Evolutionary conservation across 2,329 filamentous ascomycete species (phyloP).

Genomic region (Fusarium graminum): DNA sequence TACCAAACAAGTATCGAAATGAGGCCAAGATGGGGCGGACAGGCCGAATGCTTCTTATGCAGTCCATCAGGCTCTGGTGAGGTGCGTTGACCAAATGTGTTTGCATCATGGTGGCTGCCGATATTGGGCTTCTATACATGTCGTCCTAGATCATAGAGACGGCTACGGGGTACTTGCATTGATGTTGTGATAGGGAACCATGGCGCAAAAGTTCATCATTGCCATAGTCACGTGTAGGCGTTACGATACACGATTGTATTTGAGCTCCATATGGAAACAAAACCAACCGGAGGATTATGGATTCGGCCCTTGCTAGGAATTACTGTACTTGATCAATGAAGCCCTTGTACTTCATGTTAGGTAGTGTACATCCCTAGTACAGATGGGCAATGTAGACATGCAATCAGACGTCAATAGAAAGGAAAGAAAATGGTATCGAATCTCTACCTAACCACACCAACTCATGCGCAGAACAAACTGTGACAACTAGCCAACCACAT

Average conservation of each 20-base stretch:
- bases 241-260: background rate
- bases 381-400: background rate
- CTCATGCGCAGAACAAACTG: conserved; percentile 24
- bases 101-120: conserved; percentile 24
- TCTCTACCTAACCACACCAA: conserved; percentile 39
- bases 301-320: conserved; percentile 19
- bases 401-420: conserved; percentile 3
- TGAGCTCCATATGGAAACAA: conserved; percentile 11
- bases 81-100: conserved; percentile 7
- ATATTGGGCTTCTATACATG: conserved; percentile 37
- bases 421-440: conserved; percentile 15
- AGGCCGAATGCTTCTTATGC: conserved; percentile 18
- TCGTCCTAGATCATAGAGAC: conserved; percentile 32
- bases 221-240: too few species aligned
- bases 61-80: conserved; percentile 28
- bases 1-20: conserved; percentile 4
- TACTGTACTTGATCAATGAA: conserved; percentile 32
- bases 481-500: conserved; percentile 40
- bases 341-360: conserved; percentile 12
- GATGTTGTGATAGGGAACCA: conserved; percentile 34
- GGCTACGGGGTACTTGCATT: conserved; percentile 31
- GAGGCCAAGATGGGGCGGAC: conserved; percentile 28
- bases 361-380: background rate
- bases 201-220: conserved; percentile 28
- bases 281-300: conserved; percentile 42